Base-by-base conservation (phyloP, 805 yeast genomes). In the Yamadazyma philogaea region DNA sequence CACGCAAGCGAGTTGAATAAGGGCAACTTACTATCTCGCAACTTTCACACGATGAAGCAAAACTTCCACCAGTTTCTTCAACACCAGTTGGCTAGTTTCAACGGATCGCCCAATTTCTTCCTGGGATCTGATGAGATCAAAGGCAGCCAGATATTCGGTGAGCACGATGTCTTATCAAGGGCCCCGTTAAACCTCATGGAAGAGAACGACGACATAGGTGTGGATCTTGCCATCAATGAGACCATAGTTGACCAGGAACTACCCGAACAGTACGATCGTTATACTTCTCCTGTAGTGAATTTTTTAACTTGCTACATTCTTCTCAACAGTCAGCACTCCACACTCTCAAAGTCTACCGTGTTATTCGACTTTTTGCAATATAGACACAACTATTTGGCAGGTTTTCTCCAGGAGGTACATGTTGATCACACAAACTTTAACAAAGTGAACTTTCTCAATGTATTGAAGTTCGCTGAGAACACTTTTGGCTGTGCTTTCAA, bases 381-480 rank as follows among this genome's bases (percentile, higher is more conserved):
- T 28, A 52, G 74, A 31, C 47, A 34, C 32, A 33, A 43, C 2
- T 54, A 55, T 43, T 42, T 66, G 4, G 17, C 45, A 15, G n/a
- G 32, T 11, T 15, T 35, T 16, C 17, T 41, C 27, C 16, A 17
- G 6, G 34, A 10, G 12, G 10, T 35, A 4, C 16, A 14, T 7
- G 8, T 41, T n/a, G 28, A 35, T 12, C 20, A 26, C 3, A n/a
- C 14, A 8, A 41, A 27, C 32, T 41, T 22, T 19, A 22, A 41
- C 28, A 39, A 37, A 15, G 43, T 65, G 15, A 55, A 63, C 41
- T 63, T 64, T 43, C 54, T 54, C 24, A 51, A 50, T 18, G 44
- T 67, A 6, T 55, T 66, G 42, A 61, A 56, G 44, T 68, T 48
- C 36, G 44, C 64, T 22, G 73, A 69, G 48, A 60, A 59, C 26